Evolutionary conservation across 495 filamentous ascomycete species (phyloP).

Genomic region (Recurvomyces mirabilis): DNA sequence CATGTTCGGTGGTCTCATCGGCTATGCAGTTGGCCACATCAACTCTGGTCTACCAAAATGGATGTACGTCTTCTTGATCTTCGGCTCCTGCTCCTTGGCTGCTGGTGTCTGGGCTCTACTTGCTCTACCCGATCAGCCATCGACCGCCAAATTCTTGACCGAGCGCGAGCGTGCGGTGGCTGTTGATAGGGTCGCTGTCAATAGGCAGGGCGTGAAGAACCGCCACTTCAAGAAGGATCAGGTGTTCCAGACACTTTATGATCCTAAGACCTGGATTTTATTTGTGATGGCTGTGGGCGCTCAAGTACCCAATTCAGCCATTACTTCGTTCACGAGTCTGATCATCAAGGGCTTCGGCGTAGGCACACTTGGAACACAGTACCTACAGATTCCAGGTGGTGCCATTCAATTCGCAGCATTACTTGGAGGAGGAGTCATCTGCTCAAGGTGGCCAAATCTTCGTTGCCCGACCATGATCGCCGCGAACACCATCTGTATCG

Average conservation of each 20-base stretch:
- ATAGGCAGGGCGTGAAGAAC: constrained; percentile 39
- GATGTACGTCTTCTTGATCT: constrained; percentile 43
- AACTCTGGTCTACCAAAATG: constrained; percentile 33
- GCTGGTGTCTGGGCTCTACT: constrained; percentile 29
- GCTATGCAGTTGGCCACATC: constrained; percentile 44
- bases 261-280: constrained; percentile 19
- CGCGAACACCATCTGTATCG: constrained; percentile 34
- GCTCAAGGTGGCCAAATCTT: constrained; percentile 32
- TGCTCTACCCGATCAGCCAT: constrained; percentile 37
- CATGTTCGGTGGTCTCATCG: constrained; percentile 42
- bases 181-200: constrained; percentile 35
- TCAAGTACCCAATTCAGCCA: constrained; percentile 10
- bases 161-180: constrained; percentile 35
- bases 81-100: constrained; percentile 33
- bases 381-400: constrained; percentile 17
- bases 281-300: constrained; percentile 22
- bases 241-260: constrained; percentile 7
- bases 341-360: constrained; percentile 20
- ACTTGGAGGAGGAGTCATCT: constrained; percentile 25
- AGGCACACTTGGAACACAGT: constrained; percentile 2
- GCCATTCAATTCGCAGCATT: constrained; percentile 11
- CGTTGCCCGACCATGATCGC: constrained; percentile 34
- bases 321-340: constrained; percentile 8
- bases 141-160: constrained; percentile 37
- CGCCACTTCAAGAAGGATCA: constrained; percentile 15